Evolutionary conservation across 2,329 filamentous ascomycete species (phyloP).

Genomic region (Phyllosticta ampelicida): DNA sequence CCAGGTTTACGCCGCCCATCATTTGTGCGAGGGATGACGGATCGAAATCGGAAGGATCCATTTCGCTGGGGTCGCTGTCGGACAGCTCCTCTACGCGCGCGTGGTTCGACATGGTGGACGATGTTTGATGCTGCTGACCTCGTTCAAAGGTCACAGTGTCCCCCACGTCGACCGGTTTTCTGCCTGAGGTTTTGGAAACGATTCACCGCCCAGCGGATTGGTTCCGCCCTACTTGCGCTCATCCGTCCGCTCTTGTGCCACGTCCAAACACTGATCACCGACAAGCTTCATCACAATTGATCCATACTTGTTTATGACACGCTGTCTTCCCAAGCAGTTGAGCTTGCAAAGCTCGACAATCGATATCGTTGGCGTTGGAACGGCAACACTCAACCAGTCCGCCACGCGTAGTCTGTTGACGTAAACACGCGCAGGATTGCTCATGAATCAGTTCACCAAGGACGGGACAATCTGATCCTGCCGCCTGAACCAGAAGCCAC

Average conservation of each 20-base stretch:
- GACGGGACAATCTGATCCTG: background rate
- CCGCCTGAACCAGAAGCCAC: background rate
- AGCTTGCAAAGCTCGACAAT: background rate
- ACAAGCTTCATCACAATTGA: background rate
- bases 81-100: constrained; percentile 87
- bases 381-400: background rate
- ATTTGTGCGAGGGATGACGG: constrained; percentile 52
- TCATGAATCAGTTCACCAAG: background rate
- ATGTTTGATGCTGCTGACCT: background rate
- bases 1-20: constrained; percentile 23
- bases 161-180: background rate
- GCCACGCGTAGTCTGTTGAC: background rate
- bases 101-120: constrained; percentile 57
- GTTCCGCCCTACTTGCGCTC: background rate
- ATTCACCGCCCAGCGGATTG: background rate
- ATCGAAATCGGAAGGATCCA: constrained; percentile 78
- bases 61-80: constrained; percentile 58
- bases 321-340: background rate
- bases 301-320: background rate
- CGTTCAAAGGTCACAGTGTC: background rate
- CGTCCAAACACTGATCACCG: too few species aligned
- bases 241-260: background rate
- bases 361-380: background rate
- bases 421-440: background rate
- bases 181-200: background rate